Evolutionary conservation across 306 rosid genomes (phyloP).

Genomic region (Prinsepia uniflora): DNA sequence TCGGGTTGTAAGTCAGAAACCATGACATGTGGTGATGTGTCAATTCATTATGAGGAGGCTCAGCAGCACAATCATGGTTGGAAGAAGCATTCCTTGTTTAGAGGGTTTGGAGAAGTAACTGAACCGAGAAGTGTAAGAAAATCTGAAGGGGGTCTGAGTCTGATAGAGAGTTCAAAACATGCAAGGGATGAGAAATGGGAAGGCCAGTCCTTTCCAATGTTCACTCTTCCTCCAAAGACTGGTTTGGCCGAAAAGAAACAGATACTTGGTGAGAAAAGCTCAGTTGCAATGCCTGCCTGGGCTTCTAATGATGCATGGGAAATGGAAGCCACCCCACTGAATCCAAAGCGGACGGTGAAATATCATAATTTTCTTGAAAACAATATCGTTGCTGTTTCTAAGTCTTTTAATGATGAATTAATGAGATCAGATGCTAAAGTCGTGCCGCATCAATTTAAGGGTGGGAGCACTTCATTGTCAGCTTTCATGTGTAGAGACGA

Average conservation of each 20-base stretch:
- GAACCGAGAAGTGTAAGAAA: slow-evolving; percentile 27
- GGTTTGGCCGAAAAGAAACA: slow-evolving; percentile 29
- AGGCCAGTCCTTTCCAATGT: slow-evolving; percentile 52
- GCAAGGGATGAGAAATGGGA: slow-evolving; percentile 29
- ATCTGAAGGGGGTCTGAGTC: slow-evolving; percentile 28
- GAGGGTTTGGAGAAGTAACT: slow-evolving; percentile 36
- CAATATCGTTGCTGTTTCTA: slow-evolving; percentile 34
- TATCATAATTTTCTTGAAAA: slow-evolving; percentile 31
- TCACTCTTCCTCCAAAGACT: slow-evolving; percentile 36
- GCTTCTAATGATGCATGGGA: slow-evolving; percentile 34
- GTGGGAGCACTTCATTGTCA: slow-evolving; percentile 37
- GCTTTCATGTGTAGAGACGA: slow-evolving; percentile 23
- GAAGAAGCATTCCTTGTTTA: slow-evolving; percentile 29
- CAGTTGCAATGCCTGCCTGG: slow-evolving; percentile 28
- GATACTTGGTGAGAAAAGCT: slow-evolving; percentile 23
- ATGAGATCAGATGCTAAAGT: slow-evolving; percentile 42
- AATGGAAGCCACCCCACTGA: slow-evolving; percentile 20
- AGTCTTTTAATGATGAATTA: slow-evolving; percentile 32
- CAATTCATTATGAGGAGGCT: slow-evolving; percentile 36
- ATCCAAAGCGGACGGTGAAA: slow-evolving; percentile 25
- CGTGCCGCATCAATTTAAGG: slow-evolving; percentile 32
- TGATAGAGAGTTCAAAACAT: slow-evolving; percentile 22
- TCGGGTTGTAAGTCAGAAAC: slow-evolving; percentile 46
- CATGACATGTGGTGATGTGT: slow-evolving; percentile 22
- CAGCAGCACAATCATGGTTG: slow-evolving; percentile 31